Evolutionary conservation across 1,284 basidiomycete species (phyloP).

Genomic region (Ustilago vetiveriae): DNA sequence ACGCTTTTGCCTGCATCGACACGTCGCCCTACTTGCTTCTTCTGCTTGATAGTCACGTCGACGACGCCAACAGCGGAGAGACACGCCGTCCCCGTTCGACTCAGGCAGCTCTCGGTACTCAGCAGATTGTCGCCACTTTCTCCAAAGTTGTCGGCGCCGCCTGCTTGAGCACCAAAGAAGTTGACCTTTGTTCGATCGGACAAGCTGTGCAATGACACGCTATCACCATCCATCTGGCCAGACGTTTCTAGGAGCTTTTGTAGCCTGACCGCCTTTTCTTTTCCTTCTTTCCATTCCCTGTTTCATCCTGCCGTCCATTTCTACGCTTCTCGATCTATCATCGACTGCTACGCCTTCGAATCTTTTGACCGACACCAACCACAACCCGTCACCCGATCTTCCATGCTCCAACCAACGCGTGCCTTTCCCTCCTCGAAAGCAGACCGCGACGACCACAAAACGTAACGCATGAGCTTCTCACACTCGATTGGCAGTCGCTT

Average conservation of each 20-base stretch:
- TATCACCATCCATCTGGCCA: constrained; percentile 23
- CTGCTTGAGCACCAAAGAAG: too few species aligned
- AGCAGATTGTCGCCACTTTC: too few species aligned
- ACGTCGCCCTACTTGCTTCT: constrained; percentile 3
- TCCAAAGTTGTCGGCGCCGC: too few species aligned
- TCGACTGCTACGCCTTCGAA: too few species aligned
- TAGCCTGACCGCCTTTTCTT: constrained; percentile 18
- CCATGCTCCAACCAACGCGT: background rate
- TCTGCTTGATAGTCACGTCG: constrained; percentile 34
- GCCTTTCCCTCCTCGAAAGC: background rate
- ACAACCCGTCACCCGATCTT: too few species aligned
- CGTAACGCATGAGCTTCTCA: constrained; percentile 36
- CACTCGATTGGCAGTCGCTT: constrained; percentile 21
- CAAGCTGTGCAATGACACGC: constrained; percentile 8
- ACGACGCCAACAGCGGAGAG: constrained; percentile 40
- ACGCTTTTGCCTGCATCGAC: background rate
- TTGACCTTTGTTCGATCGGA: constrained; percentile 7
- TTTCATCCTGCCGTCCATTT: too few species aligned
- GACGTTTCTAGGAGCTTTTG: constrained; percentile 31
- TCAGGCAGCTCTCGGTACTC: background rate
- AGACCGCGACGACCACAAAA: constrained; percentile 1
- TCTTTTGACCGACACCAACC: background rate
- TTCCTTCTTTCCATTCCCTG: constrained; percentile 4
- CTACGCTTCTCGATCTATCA: too few species aligned
- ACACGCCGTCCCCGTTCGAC: background rate